Percentiles rank a stretch among this genome's conserved stretches.
Evolutionary conservation across 495 filamentous ascomycete species (phyloP).

Genomic region (Annulohypoxylon stygium): DNA sequence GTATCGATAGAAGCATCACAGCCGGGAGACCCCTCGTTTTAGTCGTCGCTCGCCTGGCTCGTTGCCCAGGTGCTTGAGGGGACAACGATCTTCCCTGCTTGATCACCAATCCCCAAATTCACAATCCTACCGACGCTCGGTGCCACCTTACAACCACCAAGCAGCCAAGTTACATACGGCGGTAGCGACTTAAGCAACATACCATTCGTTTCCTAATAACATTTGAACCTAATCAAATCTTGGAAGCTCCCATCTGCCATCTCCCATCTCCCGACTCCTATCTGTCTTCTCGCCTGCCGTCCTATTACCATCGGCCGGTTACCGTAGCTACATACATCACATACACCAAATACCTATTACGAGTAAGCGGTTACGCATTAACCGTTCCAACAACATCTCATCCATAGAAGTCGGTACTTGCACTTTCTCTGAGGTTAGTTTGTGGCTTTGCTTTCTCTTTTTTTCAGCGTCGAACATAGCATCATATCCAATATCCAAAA

Average conservation of each 20-base stretch:
- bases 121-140: constrained; percentile 32
- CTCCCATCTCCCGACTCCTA: constrained; percentile 16
- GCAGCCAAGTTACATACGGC: constrained; percentile 19
- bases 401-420: neutral
- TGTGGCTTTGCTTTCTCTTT: constrained; percentile 31
- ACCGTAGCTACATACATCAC: constrained; percentile 15
- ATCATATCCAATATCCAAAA: neutral
- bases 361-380: constrained; percentile 9
- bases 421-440: neutral
- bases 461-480: constrained; percentile 7
- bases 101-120: constrained; percentile 14
- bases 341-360: neutral
- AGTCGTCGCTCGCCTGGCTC: neutral
- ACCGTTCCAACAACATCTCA: constrained; percentile 1
- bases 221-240: neutral
- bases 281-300: constrained; percentile 23
- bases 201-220: constrained; percentile 4
- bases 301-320: constrained; percentile 26
- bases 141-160: constrained; percentile 32
- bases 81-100: constrained; percentile 37
- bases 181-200: constrained; percentile 7
- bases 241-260: constrained; percentile 11
- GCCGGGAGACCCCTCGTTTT: constrained; percentile 27
- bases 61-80: constrained; percentile 10
- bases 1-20: constrained; percentile 45